Conservation (phyloP, 768 basidiomycete genomes). For the Favolaschia claudopus region DNA sequence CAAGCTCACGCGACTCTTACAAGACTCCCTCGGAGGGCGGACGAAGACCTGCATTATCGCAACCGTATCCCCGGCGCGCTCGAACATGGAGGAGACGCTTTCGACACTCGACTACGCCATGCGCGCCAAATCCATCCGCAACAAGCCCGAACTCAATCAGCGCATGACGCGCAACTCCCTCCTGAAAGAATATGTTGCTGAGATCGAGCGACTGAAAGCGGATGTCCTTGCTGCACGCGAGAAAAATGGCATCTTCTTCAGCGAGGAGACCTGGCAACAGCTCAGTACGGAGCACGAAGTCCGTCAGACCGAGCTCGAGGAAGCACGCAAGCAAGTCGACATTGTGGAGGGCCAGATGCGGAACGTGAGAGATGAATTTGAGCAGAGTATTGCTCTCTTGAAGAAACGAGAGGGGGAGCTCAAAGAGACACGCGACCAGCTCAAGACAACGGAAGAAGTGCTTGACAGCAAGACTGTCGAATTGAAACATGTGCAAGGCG, state of each 20-base stretch:
- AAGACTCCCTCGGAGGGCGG: slow-evolving; percentile 97
- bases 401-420: slow-evolving; percentile 82
- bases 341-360: slow-evolving; percentile 85
- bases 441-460: slow-evolving; percentile 59
- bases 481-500: slow-evolving; percentile 61
- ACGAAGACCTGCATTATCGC: slow-evolving; percentile 99
- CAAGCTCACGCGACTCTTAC: slow-evolving; percentile 94
- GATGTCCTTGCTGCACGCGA: slow-evolving; percentile 92
- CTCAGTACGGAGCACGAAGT: slow-evolving; percentile 80
- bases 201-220: slow-evolving; percentile 92
- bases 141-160: slow-evolving; percentile 95
- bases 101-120: slow-evolving; percentile 97
- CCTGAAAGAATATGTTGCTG: slow-evolving; percentile 90
- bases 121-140: slow-evolving; percentile 93
- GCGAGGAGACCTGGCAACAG: slow-evolving; percentile 90
- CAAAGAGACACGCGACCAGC: slow-evolving; percentile 60
- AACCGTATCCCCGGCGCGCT: slow-evolving; percentile 92
- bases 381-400: slow-evolving; percentile 83
- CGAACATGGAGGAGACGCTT: slow-evolving; percentile 95
- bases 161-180: slow-evolving; percentile 92
- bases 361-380: slow-evolving; percentile 87
- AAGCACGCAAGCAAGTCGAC: slow-evolving; percentile 83
- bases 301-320: slow-evolving; percentile 77
- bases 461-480: slow-evolving; percentile 64
- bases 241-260: slow-evolving; percentile 96